Evolutionary conservation across 2,329 filamentous ascomycete species (phyloP).

Genomic region (Scopulariopsis brevicaulis): DNA sequence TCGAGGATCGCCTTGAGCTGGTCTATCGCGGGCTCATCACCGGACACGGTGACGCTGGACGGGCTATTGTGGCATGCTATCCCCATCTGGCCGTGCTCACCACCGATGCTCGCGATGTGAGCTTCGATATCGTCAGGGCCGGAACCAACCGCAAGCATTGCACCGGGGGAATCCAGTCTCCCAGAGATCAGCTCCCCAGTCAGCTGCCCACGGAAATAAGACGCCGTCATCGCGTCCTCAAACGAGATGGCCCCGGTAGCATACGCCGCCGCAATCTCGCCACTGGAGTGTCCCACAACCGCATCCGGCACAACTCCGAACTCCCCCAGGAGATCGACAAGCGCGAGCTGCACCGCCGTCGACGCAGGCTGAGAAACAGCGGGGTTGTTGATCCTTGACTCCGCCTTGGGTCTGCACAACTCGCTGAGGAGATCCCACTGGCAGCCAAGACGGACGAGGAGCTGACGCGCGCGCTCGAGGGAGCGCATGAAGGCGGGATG

Average conservation of each 20-base stretch:
- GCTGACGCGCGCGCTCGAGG: neutral
- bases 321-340: slow-evolving; percentile 21
- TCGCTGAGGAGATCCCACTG: neutral
- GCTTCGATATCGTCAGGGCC: neutral
- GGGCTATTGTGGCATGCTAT: slow-evolving; percentile 26
- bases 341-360: slow-evolving; percentile 29
- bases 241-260: slow-evolving; percentile 11
- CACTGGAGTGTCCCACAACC: slow-evolving; percentile 24
- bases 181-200: neutral
- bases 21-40: slow-evolving; percentile 15
- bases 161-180: neutral
- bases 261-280: slow-evolving; percentile 27
- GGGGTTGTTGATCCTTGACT: slow-evolving; percentile 9
- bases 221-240: neutral
- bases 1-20: neutral
- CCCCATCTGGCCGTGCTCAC: neutral
- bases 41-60: slow-evolving; percentile 21
- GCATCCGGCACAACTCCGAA: slow-evolving; percentile 16
- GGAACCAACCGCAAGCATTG: neutral
- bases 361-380: slow-evolving; percentile 23
- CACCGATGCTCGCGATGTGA: neutral
- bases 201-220: neutral
- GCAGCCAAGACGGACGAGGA: neutral
- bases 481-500: slow-evolving; percentile 9
- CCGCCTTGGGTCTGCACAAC: neutral